These are phyloP conservation scores for Cyamopsis tetragonoloba DNA, from an alignment of 306 rosid species.

Conservation along the genomic window DNA sequence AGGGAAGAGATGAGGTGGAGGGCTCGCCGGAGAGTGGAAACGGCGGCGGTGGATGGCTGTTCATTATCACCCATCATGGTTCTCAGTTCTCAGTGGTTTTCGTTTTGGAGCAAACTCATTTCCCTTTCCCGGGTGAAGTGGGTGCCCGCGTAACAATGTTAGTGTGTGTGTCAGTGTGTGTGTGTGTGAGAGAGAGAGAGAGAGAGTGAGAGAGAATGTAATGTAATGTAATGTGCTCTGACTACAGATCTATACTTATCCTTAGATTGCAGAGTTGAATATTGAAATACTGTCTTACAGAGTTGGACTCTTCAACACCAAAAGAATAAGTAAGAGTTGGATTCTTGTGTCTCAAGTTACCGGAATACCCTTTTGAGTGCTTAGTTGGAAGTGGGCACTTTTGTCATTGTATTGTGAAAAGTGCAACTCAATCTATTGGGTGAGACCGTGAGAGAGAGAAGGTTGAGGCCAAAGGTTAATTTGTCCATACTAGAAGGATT, in stretches of 20 bases:
- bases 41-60: slow-evolving; percentile 31
- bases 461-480: background rate
- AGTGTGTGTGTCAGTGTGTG: too few relatives aligned
- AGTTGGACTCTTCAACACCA: slow-evolving; percentile 29
- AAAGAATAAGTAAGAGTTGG: too few relatives aligned
- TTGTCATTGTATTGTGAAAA: slow-evolving; percentile 25
- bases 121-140: background rate
- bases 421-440: slow-evolving; percentile 15
- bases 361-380: slow-evolving; percentile 17
- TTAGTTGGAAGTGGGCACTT: slow-evolving; percentile 19
- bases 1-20: slow-evolving; percentile 44
- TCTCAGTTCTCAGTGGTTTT: too few relatives aligned
- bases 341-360: slow-evolving; percentile 22
- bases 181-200: slow-evolving; percentile 16
- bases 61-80: slow-evolving; percentile 52
- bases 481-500: background rate
- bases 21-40: slow-evolving; percentile 40
- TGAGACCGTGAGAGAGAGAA: background rate
- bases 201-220: slow-evolving; percentile 5
- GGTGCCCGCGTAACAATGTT: background rate
- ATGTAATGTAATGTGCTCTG: slow-evolving; percentile 14
- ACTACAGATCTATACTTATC: slow-evolving; percentile 39
- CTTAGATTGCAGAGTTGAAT: slow-evolving; percentile 36
- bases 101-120: slow-evolving; percentile 41
- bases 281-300: slow-evolving; percentile 5